These are phyloP conservation scores for Creolimax fragrantissima DNA, from an alignment of 78 protist species.

Conservation along the genomic window DNA sequence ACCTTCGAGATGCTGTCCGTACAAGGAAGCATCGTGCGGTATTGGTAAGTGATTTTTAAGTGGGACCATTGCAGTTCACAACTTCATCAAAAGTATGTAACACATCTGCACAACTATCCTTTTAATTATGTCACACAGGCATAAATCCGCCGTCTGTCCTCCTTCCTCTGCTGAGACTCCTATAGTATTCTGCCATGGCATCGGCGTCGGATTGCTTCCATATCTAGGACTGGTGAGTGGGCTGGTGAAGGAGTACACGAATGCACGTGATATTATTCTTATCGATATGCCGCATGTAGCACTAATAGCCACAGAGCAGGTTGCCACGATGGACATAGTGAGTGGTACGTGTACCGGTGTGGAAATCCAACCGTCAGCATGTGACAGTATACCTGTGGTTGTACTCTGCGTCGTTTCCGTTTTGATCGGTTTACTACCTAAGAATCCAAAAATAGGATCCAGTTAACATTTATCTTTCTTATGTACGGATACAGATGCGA, in stretches of 20 bases:
- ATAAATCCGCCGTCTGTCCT: not conserved
- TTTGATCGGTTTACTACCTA: too few relatives aligned
- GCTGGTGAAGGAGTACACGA: not conserved
- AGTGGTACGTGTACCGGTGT: not conserved
- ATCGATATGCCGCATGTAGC: not conserved
- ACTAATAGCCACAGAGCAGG: not conserved
- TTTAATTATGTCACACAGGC: not conserved
- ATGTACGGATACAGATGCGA: too few relatives aligned
- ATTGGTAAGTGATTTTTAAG: not conserved
- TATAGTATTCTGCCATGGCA: not conserved
- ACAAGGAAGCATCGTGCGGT: not conserved
- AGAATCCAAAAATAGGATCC: too few relatives aligned
- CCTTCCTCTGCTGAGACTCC: not conserved
- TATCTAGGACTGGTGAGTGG: not conserved
- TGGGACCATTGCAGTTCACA: not conserved
- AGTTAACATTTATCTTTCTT: too few relatives aligned
- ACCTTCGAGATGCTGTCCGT: not conserved
- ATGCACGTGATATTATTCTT: not conserved
- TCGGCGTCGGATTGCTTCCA: not conserved
- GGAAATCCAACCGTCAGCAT: not conserved
- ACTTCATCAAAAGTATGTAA: not conserved
- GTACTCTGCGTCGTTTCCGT: too few relatives aligned
- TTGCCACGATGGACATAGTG: not conserved
- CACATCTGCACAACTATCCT: too few relatives aligned
- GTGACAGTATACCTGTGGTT: not conserved